Conservation (phyloP, 805 yeast species). For the Yamadazyma paraphyllophila region DNA sequence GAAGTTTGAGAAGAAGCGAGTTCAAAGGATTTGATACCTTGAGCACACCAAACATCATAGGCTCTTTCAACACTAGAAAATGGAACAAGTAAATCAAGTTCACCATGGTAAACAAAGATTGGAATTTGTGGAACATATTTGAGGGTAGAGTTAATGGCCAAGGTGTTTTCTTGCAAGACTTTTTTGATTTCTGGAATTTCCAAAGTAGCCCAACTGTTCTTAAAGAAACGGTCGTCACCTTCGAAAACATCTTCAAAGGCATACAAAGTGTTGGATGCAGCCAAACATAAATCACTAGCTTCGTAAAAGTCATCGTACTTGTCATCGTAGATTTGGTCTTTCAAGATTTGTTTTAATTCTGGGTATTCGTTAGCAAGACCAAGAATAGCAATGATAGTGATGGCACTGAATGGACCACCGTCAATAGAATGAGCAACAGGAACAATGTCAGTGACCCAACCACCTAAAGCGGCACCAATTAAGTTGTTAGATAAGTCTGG, state of each 20-base stretch:
- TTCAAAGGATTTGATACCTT: slow-evolving; percentile 28
- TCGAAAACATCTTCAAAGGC: slow-evolving; percentile 7
- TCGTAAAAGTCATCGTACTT: neutral
- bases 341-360: slow-evolving; percentile 7
- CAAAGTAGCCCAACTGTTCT: slow-evolving; percentile 15
- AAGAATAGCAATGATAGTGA: slow-evolving; percentile 23
- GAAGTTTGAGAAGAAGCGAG: slow-evolving; percentile 22
- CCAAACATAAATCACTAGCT: slow-evolving; percentile 9
- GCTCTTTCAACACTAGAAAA: slow-evolving; percentile 18
- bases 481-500: slow-evolving; percentile 24
- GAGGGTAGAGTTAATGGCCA: slow-evolving; percentile 16
- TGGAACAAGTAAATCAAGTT: slow-evolving; percentile 23
- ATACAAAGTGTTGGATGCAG: slow-evolving; percentile 6
- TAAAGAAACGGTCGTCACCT: slow-evolving; percentile 10
- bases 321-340: neutral
- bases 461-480: slow-evolving; percentile 33
- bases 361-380: slow-evolving; percentile 33
- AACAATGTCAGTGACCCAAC: slow-evolving; percentile 30
- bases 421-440: slow-evolving; percentile 22
- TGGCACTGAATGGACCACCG: slow-evolving; percentile 26
- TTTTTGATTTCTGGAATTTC: slow-evolving; percentile 11
- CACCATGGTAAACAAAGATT: slow-evolving; percentile 23
- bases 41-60: slow-evolving; percentile 27
- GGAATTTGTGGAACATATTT: slow-evolving; percentile 22
- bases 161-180: slow-evolving; percentile 20